A percentile compares a stretch with the other conserved stretches of the same genome.
phyloP scores from a whole-genome alignment of 768 basidiomycete species.

The Rhizopogon rudus region DNA sequence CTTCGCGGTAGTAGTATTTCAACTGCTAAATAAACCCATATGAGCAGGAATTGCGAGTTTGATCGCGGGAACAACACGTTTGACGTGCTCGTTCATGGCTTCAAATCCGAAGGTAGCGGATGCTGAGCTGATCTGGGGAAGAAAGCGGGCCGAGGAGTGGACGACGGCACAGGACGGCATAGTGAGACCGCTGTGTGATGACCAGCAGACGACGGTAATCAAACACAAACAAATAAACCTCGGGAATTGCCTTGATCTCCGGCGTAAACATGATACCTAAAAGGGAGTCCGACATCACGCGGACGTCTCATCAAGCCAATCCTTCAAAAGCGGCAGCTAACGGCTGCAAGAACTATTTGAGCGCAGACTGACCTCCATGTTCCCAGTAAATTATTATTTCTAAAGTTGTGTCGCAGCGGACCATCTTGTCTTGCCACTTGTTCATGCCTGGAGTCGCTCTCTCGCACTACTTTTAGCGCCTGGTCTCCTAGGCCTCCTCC shows the following conservation, averaged over 20 bases:
- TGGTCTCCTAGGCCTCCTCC: slow-evolving; percentile 4
- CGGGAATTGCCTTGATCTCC: slow-evolving; percentile 10
- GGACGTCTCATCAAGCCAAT: slow-evolving; percentile 18
- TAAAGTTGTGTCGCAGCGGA: slow-evolving; percentile 3
- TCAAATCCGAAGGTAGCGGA: too few relatives aligned
- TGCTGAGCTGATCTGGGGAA: too few relatives aligned
- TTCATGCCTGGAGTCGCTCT: slow-evolving; percentile 24
- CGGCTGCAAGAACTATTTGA: slow-evolving; percentile 26
- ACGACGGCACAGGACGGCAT: slow-evolving; percentile 12
- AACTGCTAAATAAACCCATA: too few relatives aligned
- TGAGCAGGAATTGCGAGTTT: too few relatives aligned
- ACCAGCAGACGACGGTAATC: slow-evolving; percentile 24
- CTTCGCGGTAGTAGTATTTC: too few relatives aligned
- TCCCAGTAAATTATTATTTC: slow-evolving; percentile 27
- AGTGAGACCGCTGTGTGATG: slow-evolving; percentile 24
- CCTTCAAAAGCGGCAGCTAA: slow-evolving; percentile 19
- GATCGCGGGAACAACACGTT: too few relatives aligned
- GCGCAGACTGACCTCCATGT: slow-evolving; percentile 21
- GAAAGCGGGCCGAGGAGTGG: not conserved
- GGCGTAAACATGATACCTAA: slow-evolving; percentile 7
- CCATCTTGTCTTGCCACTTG: slow-evolving; percentile 2
- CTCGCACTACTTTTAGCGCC: slow-evolving; percentile 6
- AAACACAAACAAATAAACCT: slow-evolving; percentile 19
- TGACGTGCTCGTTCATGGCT: too few relatives aligned
- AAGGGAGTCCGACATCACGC: slow-evolving; percentile 22